Evolutionary conservation across 2,329 filamentous ascomycete species (phyloP).

Genomic region (Leptoxyphium fumago): DNA sequence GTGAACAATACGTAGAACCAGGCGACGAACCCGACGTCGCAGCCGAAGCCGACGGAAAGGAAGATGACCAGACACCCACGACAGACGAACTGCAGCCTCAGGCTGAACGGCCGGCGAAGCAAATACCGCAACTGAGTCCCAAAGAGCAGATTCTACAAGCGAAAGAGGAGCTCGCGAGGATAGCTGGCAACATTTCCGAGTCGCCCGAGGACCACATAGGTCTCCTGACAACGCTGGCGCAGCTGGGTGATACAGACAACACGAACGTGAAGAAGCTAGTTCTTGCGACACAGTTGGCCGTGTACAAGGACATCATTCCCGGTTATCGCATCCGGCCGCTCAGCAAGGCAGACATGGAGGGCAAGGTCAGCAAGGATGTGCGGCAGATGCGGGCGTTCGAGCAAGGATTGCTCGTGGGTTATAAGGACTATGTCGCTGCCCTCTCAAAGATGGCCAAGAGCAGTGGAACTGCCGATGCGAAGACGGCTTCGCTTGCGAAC

Average conservation of each 20-base stretch:
- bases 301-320: constrained; percentile 93
- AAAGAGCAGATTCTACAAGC: constrained; percentile 70
- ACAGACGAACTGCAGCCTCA: constrained; percentile 31
- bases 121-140: constrained; percentile 50
- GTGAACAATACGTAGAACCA: constrained; percentile 43
- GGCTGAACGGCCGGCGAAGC: constrained; percentile 34
- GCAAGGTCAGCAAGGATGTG: constrained; percentile 85
- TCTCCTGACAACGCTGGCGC: constrained; percentile 61
- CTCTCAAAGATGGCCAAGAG: constrained; percentile 53
- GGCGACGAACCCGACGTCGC: constrained; percentile 26
- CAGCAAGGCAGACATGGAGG: constrained; percentile 55
- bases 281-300: constrained; percentile 69
- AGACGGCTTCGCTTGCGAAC: constrained; percentile 37
- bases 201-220: constrained; percentile 81
- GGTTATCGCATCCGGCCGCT: constrained; percentile 86
- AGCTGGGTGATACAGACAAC: constrained; percentile 56
- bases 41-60: constrained; percentile 23
- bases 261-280: constrained; percentile 70
- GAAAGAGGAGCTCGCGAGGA: constrained; percentile 80
- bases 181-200: constrained; percentile 72
- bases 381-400: constrained; percentile 71
- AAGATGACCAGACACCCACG: constrained; percentile 41
- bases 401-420: constrained; percentile 70
- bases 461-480: constrained; percentile 27
- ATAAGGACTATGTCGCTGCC: constrained; percentile 70